Base-by-base conservation (phyloP, 2,329 filamentous ascomycete species). In the Huntiella abstrusa region DNA sequence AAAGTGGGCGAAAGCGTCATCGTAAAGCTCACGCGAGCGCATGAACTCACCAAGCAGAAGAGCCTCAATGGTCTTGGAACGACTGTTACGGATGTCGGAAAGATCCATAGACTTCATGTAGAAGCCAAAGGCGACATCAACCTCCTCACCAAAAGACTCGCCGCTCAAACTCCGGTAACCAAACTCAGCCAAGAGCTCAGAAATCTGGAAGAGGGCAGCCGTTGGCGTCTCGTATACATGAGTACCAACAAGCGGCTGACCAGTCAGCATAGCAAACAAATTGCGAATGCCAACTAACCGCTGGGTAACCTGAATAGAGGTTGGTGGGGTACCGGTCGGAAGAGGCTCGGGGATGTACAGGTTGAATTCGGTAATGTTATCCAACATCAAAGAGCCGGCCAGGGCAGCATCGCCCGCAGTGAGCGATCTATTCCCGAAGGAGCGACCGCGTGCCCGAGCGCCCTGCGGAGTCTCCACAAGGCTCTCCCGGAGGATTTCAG, bases 21-120 rank as follows among this genome's bases (percentile, higher is more conserved):
- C 84, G 62, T 93, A 96, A 2, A 98, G 70, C 5, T 78, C 71
- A 55, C 80, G 74, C 41, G 75, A 93, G 49, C 79, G 78, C 77
- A 96, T 83, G 34, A 75, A 74, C 62, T 98, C 88, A 47, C 83
- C 87, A 8, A 98, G 67, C n/a, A 96, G 71, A 41, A 96, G 70
- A 0, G 80, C 83, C 61, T 96, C 85, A 17, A 96, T 69, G 0
- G 83, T 94, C 68, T 91, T 92, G 57, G 94, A 85, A 19, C 80
- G 73, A 58, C 83, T 93, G 50, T 73, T 66, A 46, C 86, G 71
- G 41, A 94, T 80, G 60, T 96, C 88, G 3, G 75, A 80, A 32
- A 96, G 64, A 15, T 68, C 70, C 51, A 86, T 67, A 58, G 91
- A 80, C 41, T 87, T 79, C 50, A 87, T 75, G 56, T 86, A 92